These are phyloP conservation scores for Crucibulum cyathiforme DNA, from an alignment of 1,284 basidiomycete genomes.

Conservation along the genomic window DNA sequence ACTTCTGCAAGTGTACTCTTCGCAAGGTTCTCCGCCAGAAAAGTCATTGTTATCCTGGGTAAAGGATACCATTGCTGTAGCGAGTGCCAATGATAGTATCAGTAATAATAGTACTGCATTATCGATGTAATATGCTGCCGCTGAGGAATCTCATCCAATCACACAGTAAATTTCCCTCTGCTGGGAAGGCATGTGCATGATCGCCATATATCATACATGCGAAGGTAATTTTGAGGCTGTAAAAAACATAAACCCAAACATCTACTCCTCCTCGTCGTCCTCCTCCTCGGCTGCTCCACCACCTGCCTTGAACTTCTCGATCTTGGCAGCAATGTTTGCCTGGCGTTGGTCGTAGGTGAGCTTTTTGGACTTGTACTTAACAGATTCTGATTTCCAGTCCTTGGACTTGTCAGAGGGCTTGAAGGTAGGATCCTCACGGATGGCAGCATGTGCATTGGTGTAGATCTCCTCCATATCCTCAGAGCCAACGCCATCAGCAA, in stretches of 20 bases:
- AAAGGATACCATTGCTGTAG: slow-evolving; percentile 42
- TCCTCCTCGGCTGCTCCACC: slow-evolving; percentile 53
- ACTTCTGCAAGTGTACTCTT: slow-evolving; percentile 48
- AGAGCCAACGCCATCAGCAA: slow-evolving; percentile 94
- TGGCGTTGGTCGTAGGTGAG: slow-evolving; percentile 84
- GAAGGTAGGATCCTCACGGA: slow-evolving; percentile 94
- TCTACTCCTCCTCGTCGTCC: slow-evolving; percentile 70
- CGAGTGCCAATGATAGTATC: slow-evolving; percentile 15
- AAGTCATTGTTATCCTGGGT: slow-evolving; percentile 57
- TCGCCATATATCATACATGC: background rate
- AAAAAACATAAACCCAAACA: slow-evolving; percentile 10
- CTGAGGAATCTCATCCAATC: too few relatives aligned
- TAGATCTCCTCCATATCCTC: slow-evolving; percentile 99
- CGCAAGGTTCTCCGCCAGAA: slow-evolving; percentile 19
- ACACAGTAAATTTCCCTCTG: too few relatives aligned
- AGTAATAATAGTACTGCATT: background rate
- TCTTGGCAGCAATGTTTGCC: slow-evolving; percentile 81
- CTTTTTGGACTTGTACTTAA: slow-evolving; percentile 76
- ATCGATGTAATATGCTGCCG: too few relatives aligned
- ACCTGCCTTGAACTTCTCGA: slow-evolving; percentile 82
- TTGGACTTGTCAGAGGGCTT: slow-evolving; percentile 90
- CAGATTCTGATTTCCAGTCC: slow-evolving; percentile 91
- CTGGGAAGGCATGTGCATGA: background rate
- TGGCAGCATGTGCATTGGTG: slow-evolving; percentile 88
- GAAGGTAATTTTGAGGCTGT: slow-evolving; percentile 8